Evolutionary conservation across 2,329 filamentous ascomycete species (phyloP).

Genomic region (Ramularia collo-cygni): DNA sequence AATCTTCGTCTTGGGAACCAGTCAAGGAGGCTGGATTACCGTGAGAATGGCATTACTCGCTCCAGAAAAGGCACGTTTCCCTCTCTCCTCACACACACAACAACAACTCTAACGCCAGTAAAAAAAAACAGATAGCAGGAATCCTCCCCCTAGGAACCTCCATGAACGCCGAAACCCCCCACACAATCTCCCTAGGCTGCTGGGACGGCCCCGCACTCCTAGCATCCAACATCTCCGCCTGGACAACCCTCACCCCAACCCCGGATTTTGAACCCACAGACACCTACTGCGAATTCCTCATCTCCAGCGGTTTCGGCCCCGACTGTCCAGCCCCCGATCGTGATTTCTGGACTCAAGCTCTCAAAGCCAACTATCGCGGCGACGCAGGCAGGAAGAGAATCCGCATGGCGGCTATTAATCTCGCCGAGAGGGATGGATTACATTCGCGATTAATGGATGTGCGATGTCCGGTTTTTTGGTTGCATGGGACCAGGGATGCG

Average conservation of each 20-base stretch:
- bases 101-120: neutral
- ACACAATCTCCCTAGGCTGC: constrained; percentile 40
- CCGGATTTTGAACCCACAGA: constrained; percentile 38
- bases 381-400: constrained; percentile 43
- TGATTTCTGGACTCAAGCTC: constrained; percentile 40
- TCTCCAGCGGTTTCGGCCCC: constrained; percentile 43
- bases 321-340: constrained; percentile 31
- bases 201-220: constrained; percentile 40
- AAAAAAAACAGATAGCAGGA: constrained; percentile 38
- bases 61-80: constrained; percentile 35
- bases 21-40: constrained; percentile 41
- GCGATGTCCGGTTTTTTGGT: constrained; percentile 45
- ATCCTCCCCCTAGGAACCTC: constrained; percentile 48
- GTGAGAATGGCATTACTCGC: constrained; percentile 47
- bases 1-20: constrained; percentile 45
- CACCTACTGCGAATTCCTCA: constrained; percentile 40
- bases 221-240: constrained; percentile 33
- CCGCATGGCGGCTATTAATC: constrained; percentile 45
- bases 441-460: constrained; percentile 41
- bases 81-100: neutral
- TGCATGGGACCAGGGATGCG: constrained; percentile 39
- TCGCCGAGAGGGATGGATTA: constrained; percentile 44
- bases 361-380: constrained; percentile 42
- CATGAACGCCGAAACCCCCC: constrained; percentile 43
- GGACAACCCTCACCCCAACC: constrained; percentile 34